Percentiles rank a stretch among this genome's conserved stretches.
These are phyloP conservation scores for Candida sonorensis DNA, from an alignment of 805 yeast genomes.

Conservation along the genomic window DNA sequence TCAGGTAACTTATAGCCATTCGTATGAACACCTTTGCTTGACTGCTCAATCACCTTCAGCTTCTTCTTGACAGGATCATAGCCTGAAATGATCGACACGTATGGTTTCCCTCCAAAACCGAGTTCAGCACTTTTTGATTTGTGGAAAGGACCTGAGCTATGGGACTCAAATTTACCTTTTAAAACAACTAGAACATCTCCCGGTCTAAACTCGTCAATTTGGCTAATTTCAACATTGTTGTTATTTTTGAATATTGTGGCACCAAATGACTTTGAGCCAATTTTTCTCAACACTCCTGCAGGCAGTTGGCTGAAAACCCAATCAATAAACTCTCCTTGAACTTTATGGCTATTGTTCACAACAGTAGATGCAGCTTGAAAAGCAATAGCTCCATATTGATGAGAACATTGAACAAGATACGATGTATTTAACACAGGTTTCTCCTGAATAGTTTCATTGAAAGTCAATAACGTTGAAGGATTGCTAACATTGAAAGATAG, in stretches of 20 bases:
- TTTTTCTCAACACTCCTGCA: constrained; percentile 30
- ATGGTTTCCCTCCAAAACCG: constrained; percentile 49
- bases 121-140: constrained; percentile 34
- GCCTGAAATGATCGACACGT: constrained; percentile 57
- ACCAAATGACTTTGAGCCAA: constrained; percentile 69
- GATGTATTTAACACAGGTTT: constrained; percentile 41
- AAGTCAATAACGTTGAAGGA: constrained; percentile 44
- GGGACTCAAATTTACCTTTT: constrained; percentile 67
- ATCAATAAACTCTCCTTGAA: constrained; percentile 28
- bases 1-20: constrained; percentile 65
- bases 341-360: constrained; percentile 25
- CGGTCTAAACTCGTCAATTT: constrained; percentile 57
- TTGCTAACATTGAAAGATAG: constrained; percentile 47
- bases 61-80: constrained; percentile 70
- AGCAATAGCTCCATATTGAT: constrained; percentile 44
- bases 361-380: constrained; percentile 36
- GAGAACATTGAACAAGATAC: constrained; percentile 41
- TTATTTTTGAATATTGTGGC: constrained; percentile 57
- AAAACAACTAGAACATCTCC: constrained; percentile 82
- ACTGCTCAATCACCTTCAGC: constrained; percentile 59
- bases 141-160: constrained; percentile 34
- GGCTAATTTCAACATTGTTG: constrained; percentile 41
- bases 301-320: constrained; percentile 31
- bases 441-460: constrained; percentile 24
- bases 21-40: constrained; percentile 45